Conservation (phyloP, 805 yeast genomes). For the Yarrowia porcina region DNA sequence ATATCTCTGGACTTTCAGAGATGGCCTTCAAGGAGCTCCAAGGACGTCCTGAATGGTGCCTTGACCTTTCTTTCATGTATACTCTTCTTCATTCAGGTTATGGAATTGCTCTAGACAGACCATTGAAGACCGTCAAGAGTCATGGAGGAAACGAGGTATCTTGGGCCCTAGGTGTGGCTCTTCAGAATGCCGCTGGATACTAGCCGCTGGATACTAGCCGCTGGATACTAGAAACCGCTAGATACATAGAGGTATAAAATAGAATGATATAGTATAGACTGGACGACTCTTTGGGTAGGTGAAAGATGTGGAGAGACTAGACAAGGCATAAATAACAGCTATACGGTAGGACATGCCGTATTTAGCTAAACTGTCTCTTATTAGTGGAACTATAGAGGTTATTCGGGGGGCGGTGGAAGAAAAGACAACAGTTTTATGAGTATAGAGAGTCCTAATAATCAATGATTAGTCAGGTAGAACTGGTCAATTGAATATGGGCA, state of each 20-base stretch:
- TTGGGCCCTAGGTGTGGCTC: slow-evolving; percentile 97
- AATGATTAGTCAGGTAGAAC: background rate
- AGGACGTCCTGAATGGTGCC: slow-evolving; percentile 88
- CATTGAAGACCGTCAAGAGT: slow-evolving; percentile 83
- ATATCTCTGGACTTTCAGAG: slow-evolving; percentile 44
- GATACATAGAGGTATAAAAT: background rate
- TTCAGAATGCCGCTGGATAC: slow-evolving; percentile 37
- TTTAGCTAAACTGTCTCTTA: background rate
- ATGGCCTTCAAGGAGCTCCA: slow-evolving; percentile 52
- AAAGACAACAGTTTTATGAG: too few species aligned
- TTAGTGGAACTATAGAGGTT: background rate
- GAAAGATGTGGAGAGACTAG: background rate
- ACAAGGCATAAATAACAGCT: background rate
- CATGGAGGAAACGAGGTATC: slow-evolving; percentile 87
- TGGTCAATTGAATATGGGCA: background rate
- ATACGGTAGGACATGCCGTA: background rate
- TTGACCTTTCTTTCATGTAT: slow-evolving; percentile 85
- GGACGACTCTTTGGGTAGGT: background rate
- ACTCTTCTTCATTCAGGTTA: slow-evolving; percentile 89
- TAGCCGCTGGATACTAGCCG: background rate
- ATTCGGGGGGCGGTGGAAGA: too few species aligned
- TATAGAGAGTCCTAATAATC: too few species aligned
- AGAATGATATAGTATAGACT: background rate
- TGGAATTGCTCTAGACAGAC: slow-evolving; percentile 85
- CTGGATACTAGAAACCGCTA: slow-evolving; percentile 38